Percentiles rank a stretch among this genome's conserved stretches.
Evolutionary conservation across 495 filamentous ascomycete species (phyloP).

Genomic region (Penicillium samsonianum): DNA sequence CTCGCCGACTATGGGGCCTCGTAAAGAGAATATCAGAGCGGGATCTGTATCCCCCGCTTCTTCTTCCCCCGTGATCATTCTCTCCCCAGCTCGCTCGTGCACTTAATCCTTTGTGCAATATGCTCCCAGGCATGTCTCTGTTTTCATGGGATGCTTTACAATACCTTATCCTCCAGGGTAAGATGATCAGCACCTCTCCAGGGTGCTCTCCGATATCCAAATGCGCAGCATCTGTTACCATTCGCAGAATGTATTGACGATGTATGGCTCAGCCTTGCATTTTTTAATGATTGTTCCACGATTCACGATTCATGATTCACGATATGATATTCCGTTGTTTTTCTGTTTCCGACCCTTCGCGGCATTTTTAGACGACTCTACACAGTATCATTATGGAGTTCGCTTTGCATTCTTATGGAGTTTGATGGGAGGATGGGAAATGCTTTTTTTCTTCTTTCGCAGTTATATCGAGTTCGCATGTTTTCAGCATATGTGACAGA

Average conservation of each 20-base stretch:
- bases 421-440: constrained; percentile 2
- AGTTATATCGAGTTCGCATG: constrained; percentile 16
- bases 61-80: constrained; percentile 35
- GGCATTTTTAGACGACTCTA: not conserved
- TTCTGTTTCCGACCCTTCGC: not conserved
- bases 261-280: constrained; percentile 15
- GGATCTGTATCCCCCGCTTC: constrained; percentile 39
- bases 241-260: constrained; percentile 25
- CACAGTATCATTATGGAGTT: constrained; percentile 7
- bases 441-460: constrained; percentile 1
- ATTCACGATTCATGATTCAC: constrained; percentile 4
- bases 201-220: constrained; percentile 1
- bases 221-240: constrained; percentile 21
- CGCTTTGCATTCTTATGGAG: constrained; percentile 2
- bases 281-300: constrained; percentile 2
- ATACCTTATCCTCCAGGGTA: not conserved
- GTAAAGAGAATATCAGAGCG: constrained; percentile 39
- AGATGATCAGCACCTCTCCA: not conserved
- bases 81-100: constrained; percentile 26
- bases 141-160: not conserved
- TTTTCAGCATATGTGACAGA: constrained; percentile 21
- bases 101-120: constrained; percentile 1
- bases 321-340: not conserved
- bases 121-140: not conserved
- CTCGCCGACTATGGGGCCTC: constrained; percentile 28